Conservation (phyloP, 1,284 basidiomycete genomes). For the Heterobasidion occidentale region DNA sequence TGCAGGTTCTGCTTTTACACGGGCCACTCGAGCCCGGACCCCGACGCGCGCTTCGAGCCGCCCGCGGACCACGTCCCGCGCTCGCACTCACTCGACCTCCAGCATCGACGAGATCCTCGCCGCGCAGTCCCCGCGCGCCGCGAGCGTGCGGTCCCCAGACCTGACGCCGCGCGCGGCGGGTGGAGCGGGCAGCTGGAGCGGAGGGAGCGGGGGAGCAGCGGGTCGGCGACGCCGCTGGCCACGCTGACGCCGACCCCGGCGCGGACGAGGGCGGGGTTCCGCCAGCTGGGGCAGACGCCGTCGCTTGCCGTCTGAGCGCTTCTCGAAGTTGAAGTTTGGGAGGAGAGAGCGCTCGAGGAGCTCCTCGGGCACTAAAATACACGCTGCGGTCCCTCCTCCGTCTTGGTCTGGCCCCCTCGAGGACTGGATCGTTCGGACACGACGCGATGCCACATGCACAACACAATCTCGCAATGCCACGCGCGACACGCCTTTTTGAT, state of each 20-base stretch:
- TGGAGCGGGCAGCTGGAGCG: not conserved
- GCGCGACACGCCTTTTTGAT: too few relatives aligned
- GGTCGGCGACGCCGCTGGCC: not conserved
- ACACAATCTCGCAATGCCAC: too few relatives aligned
- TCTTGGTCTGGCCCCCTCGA: too few relatives aligned
- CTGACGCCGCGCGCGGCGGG: not conserved
- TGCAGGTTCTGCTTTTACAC: conserved; percentile 74
- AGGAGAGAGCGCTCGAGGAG: too few relatives aligned
- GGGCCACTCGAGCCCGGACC: conserved; percentile 22
- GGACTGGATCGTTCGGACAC: too few relatives aligned
- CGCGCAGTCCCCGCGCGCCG: conserved; percentile 3
- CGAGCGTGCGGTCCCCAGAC: not conserved
- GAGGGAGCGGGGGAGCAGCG: not conserved
- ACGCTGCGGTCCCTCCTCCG: too few relatives aligned
- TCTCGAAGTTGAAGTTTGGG: too few relatives aligned
- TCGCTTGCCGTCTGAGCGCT: not conserved
- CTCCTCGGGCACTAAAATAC: too few relatives aligned
- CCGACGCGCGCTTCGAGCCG: conserved; percentile 23
- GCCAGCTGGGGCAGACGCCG: not conserved
- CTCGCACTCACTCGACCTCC: conserved; percentile 47
- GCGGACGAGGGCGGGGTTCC: not conserved
- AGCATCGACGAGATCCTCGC: conserved; percentile 42
- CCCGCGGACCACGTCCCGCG: conserved; percentile 31
- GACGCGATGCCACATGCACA: too few relatives aligned
- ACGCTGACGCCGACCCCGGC: not conserved